Percentiles rank a stretch among this genome's conserved stretches.
Evolutionary conservation across 2,329 filamentous ascomycete species (phyloP).

Genomic region (Aureobasidium sp.): DNA sequence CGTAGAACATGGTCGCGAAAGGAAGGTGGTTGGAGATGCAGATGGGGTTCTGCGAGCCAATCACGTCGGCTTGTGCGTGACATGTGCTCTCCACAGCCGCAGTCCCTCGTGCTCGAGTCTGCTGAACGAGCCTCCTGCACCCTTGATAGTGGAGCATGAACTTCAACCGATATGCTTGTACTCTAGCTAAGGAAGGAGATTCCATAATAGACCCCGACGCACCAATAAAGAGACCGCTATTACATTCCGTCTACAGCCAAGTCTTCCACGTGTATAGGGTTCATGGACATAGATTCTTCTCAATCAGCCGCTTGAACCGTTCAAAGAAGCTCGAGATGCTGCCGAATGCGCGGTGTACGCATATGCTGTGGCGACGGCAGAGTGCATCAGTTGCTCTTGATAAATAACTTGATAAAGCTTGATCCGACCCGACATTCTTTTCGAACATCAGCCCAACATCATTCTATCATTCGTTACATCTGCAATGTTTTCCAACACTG

Average conservation of each 20-base stretch:
- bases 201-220: not conserved
- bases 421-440: not conserved
- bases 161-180: not conserved
- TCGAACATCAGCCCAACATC: not conserved
- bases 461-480: not conserved
- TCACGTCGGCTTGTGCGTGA: not conserved
- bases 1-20: slow-evolving; percentile 4
- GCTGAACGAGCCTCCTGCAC: not conserved
- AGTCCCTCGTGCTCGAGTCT: not conserved
- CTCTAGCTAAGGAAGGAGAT: not conserved
- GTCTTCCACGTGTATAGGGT: slow-evolving; percentile 1
- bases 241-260: not conserved
- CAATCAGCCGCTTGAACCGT: not conserved
- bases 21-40: slow-evolving; percentile 5
- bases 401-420: not conserved
- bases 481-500: slow-evolving; percentile 7
- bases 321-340: not conserved
- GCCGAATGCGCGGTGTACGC: not conserved
- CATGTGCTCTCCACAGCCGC: slow-evolving; percentile 1
- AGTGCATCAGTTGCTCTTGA: too few species aligned
- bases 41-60: not conserved
- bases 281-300: not conserved
- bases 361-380: not conserved
- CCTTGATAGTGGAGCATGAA: slow-evolving; percentile 3
- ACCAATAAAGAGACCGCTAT: not conserved